Evolutionary conservation across 257 asterid genomes (phyloP).

Genomic region (Primulina eburnea): DNA sequence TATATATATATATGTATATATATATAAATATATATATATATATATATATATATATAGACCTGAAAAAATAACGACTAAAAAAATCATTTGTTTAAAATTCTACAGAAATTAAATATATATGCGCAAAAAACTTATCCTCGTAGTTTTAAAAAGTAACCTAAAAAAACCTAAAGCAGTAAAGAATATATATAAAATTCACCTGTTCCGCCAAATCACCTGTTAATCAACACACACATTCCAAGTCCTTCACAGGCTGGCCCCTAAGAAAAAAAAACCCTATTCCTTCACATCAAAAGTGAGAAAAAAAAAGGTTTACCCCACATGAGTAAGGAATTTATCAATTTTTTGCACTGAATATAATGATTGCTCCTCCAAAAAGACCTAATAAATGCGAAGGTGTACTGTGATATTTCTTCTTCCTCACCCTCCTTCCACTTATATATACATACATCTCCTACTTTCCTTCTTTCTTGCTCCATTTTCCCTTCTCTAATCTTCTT

Average conservation of each 20-base stretch:
- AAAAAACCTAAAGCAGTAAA: not conserved
- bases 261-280: conserved; percentile 22
- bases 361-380: conserved; percentile 69
- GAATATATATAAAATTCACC: conserved; percentile 25
- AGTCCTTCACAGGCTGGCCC: conserved; percentile 20
- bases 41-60: no score
- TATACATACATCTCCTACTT: not conserved
- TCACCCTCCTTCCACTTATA: conserved; percentile 15
- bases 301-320: no score
- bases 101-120: no score
- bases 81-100: no score
- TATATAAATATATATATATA: no score
- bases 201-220: conserved; percentile 29
- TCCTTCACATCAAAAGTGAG: conserved; percentile 30
- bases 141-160: no score
- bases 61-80: no score
- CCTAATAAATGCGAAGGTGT: conserved; percentile 44
- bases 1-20: no score
- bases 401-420: conserved; percentile 11
- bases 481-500: not conserved
- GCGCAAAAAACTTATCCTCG: no score
- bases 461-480: not conserved
- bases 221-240: not conserved
- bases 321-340: conserved; percentile 15
- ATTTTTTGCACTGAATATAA: conserved; percentile 52